Evolutionary conservation across 805 yeast species (phyloP), one percentile per base, ranked within the genome.

Genomic region (Kodamaea fukazawae): DNA sequence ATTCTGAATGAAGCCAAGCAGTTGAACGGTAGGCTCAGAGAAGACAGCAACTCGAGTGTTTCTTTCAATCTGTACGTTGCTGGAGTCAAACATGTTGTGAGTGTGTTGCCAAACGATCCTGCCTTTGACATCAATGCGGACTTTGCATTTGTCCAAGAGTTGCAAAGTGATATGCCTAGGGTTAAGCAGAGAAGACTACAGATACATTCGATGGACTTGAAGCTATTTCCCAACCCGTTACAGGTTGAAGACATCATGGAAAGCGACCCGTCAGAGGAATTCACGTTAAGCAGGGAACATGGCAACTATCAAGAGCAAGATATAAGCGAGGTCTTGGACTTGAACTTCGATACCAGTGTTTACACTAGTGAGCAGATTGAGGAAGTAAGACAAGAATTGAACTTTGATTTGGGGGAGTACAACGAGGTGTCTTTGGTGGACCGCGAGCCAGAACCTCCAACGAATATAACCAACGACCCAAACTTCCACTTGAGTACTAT

Each of bases 1-100:
- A 67, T 73, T 46, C 65, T 63, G n/a, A 50, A 49, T 14, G 73
- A 69, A 38, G 37, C 61, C 2, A 44, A 47, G 1, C 31, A 36
- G 3, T 17, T 42, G n/a, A 40, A 37, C 16, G 33, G 39, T 13
- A 34, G 36, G 26, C 27, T 46, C 15, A 28, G 22, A 14, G n/a
- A 28, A 34, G 39, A 36, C 18, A 20, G 8, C 8, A 5, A 20
- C 5, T 8, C 8, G 23, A 20, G 7, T 17, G 11, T 23, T 16
- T 17, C 27, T 30, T 22, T 20, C 16, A 26, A 29, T 13, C 18
- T 14, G 28, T 11, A 25, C 14, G n/a, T 29, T 34, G 29, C 10
- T 12, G 18, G 25, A 18, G 20, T 18, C 4, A 14, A 13, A 9
- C 14, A 23, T 3, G 8, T 9, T 8, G 6, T 7, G 12, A 13